Evolutionary conservation across 2,329 filamentous ascomycete species (phyloP), one percentile per base, ranked within the genome.

Genomic region (Aspergillus flavus): DNA sequence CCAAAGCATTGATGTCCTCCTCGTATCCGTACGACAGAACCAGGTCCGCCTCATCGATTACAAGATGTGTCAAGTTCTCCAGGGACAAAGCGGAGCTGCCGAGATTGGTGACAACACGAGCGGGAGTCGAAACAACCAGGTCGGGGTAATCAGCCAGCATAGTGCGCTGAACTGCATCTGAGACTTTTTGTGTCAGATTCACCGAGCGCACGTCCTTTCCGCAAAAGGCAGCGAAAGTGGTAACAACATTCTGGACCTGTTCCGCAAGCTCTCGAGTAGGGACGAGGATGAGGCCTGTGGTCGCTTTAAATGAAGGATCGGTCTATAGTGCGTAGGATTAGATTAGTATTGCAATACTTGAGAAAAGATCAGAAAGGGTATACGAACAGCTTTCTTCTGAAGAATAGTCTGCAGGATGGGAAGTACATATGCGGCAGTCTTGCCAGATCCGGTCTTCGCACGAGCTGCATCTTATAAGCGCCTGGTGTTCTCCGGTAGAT

Each of bases 21-120:
- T 94, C 90, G 75, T 97, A 97, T 56, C 94, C 95, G 74, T 98
- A 99, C 4, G 92, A 96, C 61, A 98, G 83, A 7, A 99, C 91
- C 66, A 99, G 79, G 74, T 99, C 95, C 3, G 94, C 94, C 80
- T 99, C 95, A 76, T 99, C 95, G 59, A 99, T 88, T 0, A 98
- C 91, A 19, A 98, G 81, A 67, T 93, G 89, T 36, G 87, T 86
- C 26, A 99, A 83, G 55, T 87, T 85, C 19, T 89, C 86, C 36
- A 96, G 81, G 1, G 88, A 87, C 57, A 98, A 81, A 0, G 89
- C 86, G 12, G 89, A 87, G 57, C 84, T 88, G 73, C 91, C 91
- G 72, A 96, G 84, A 72, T 94, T 93, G 63, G 90, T 84, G 72
- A 90, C 90, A 16, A 91, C 93, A 71, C 92, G 86, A n/a, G 92